Evolutionary conservation across 2,329 filamentous ascomycete species (phyloP), one percentile per base, ranked within the genome.

Genomic region (Penicillium corylophilum): DNA sequence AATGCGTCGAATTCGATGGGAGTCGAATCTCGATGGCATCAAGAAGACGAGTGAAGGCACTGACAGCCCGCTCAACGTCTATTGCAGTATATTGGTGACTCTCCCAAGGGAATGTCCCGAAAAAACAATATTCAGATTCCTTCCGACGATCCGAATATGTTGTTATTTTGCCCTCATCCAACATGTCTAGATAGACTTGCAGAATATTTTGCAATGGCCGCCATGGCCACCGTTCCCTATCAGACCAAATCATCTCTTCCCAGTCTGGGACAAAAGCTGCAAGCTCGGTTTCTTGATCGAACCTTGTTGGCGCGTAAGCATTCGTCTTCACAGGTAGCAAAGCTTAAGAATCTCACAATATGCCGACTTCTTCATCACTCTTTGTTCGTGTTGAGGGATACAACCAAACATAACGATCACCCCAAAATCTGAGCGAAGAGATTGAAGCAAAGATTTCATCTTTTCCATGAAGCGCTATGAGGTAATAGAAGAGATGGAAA

Each of bases 271-370:
- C 33, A 44, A 48, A 52, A 12, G 50, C 22, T 13, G 50, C 40
- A 9, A 52, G 50, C 28, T 52, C 45, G 8, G 50, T 48, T 28
- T 52, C 28, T 45, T 52, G 26, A 36, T 52, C 45, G 20, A 52
- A 52, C 38, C 50, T 52, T 29, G 28, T 35, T n/a, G 15, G 15
- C 16, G 8, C n/a, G 20, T 52, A 3, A 48, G 50, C n/a, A n/a
- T 28, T 28, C 26, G 2, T 28, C 5, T 28, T 28, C 26, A 4
- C 26, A 28, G 26, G 5, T 28, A 28, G 26, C 5, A 28, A 28
- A 28, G 3, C 26, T 28, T 28, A 28, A 28, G 26, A 28, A 28
- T 39, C 50, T 41, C 12, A 48, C 45, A 52, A 3, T 44, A 52
- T 52, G 22, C 50, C 50, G 22, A 45, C 28, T 48, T 52, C 45